Percentiles rank a stretch among this genome's conserved stretches.
These are phyloP conservation scores for Waltiozyma sp. DNA, from an alignment of 1,139 yeast species.

Conservation along the genomic window DNA sequence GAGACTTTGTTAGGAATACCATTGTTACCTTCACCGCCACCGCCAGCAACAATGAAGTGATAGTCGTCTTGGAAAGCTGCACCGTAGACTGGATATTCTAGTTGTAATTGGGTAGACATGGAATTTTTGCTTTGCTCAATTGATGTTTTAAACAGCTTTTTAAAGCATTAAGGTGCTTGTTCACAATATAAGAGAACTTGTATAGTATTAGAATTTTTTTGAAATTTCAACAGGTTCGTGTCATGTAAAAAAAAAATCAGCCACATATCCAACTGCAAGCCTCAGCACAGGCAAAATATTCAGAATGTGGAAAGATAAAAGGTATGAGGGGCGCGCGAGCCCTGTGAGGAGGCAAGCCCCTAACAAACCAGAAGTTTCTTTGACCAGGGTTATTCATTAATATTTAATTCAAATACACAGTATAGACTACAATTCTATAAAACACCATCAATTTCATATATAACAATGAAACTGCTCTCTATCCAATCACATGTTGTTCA, in stretches of 20 bases:
- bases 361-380: no score
- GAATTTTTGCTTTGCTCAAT: background rate
- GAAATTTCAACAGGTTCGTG: no score
- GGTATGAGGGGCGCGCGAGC: no score
- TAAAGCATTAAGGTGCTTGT: background rate
- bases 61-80: slow-evolving; percentile 56
- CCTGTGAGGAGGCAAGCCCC: no score
- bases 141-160: background rate
- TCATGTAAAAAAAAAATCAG: no score
- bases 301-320: no score
- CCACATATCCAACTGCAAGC: no score
- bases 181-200: no score
- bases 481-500: slow-evolving; percentile 61
- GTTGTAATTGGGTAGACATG: background rate
- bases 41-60: slow-evolving; percentile 71
- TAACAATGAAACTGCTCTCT: slow-evolving; percentile 17
- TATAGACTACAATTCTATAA: background rate
- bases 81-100: slow-evolving; percentile 59
- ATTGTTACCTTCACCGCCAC: slow-evolving; percentile 89
- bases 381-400: no score
- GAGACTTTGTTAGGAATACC: slow-evolving; percentile 83
- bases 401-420: background rate
- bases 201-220: no score
- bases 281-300: no score
- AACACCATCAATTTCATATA: no score